Evolutionary conservation across 2,329 filamentous ascomycete species (phyloP).

Genomic region (Colletotrichum destructivum): DNA sequence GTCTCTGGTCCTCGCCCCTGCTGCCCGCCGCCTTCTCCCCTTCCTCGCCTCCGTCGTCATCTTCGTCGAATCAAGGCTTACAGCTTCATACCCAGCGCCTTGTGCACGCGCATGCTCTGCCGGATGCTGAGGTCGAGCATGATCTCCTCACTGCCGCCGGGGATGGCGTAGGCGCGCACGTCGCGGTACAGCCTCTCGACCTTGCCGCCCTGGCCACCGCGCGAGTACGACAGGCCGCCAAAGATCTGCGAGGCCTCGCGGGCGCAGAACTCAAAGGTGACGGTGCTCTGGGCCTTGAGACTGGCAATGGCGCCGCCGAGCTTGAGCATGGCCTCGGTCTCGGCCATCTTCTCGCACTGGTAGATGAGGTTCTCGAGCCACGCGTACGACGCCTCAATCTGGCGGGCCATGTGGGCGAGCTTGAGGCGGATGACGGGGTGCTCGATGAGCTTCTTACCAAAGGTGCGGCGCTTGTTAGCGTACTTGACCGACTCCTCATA

Average conservation of each 20-base stretch:
- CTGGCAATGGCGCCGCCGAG: conserved; percentile 94
- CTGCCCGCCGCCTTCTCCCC: neutral
- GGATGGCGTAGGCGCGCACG: conserved; percentile 95
- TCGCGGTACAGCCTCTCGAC: conserved; percentile 95
- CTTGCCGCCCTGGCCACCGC: conserved; percentile 95
- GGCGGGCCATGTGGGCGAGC: conserved; percentile 97
- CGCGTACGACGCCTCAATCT: conserved; percentile 96
- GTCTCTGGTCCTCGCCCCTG: conserved; percentile 5
- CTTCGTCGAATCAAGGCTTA: conserved; percentile 58
- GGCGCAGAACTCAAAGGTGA: conserved; percentile 98
- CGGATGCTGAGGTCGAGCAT: conserved; percentile 98
- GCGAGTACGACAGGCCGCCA: conserved; percentile 90
- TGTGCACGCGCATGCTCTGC: conserved; percentile 89
- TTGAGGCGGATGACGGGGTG: conserved; percentile 98
- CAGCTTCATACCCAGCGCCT: conserved; percentile 96
- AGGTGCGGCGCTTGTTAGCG: conserved; percentile 96
- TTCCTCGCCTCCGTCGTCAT: no score
- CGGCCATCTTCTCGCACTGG: conserved; percentile 93
- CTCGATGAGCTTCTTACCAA: conserved; percentile 96
- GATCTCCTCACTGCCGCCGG: conserved; percentile 96
- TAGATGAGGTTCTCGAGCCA: conserved; percentile 97
- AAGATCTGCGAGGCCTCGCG: conserved; percentile 98
- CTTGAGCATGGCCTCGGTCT: conserved; percentile 95
- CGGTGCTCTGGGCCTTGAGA: conserved; percentile 93
- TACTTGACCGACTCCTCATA: conserved; percentile 98